phyloP scores from a whole-genome alignment of 805 yeast species.

The Starmera quercuum region DNA sequence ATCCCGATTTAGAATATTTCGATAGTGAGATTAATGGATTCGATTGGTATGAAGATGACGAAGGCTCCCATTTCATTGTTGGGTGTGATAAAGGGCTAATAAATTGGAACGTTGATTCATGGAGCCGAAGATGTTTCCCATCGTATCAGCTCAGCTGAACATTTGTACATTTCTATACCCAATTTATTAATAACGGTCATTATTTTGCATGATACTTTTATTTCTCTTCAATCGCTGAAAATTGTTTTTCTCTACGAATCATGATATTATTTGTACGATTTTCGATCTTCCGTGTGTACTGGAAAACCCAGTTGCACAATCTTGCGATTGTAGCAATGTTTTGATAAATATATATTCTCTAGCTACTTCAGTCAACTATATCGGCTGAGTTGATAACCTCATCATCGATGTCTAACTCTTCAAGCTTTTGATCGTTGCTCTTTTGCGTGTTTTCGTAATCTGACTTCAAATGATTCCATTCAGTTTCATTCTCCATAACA shows the following conservation, averaged over 20 bases:
- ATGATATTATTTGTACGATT: too few species aligned
- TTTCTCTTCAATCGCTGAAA: not conserved
- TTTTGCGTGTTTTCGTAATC: conserved; percentile 28
- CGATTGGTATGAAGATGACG: conserved; percentile 44
- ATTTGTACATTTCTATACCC: not conserved
- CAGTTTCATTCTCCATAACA: conserved; percentile 62
- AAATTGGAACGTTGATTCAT: conserved; percentile 61
- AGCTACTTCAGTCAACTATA: conserved; percentile 26
- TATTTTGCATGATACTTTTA: not conserved
- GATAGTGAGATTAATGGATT: conserved; percentile 54
- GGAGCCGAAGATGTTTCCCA: conserved; percentile 56
- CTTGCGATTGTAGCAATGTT: not conserved
- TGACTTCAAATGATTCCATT: conserved; percentile 47
- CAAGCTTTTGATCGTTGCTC: conserved; percentile 5
- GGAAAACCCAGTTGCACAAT: too few species aligned
- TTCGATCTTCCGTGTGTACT: too few species aligned
- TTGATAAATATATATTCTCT: conserved; percentile 1
- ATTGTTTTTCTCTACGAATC: too few species aligned
- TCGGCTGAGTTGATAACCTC: conserved; percentile 24
- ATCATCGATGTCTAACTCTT: conserved; percentile 10
- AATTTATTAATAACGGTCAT: not conserved
- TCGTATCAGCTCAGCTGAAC: conserved; percentile 39
- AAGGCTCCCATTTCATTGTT: conserved; percentile 46
- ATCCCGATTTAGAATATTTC: conserved; percentile 15
- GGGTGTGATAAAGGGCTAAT: conserved; percentile 64